Conservation (phyloP, 208 protist genomes). For the Trypanosoma lewisi region DNA sequence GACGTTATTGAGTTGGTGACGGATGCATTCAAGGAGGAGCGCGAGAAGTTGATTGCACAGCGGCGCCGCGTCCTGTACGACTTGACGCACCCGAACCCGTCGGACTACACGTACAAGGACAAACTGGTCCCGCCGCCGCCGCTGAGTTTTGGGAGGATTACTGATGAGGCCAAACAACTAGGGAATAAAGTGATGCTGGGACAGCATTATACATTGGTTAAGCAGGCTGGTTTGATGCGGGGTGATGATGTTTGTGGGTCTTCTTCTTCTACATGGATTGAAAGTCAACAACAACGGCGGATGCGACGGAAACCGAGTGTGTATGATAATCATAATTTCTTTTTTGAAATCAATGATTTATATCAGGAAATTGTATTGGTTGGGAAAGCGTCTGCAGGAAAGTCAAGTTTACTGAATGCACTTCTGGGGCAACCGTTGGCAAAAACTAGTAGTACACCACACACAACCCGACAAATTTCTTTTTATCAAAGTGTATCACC, state of each 20-base stretch:
- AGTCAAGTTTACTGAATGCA: slow-evolving; percentile 87
- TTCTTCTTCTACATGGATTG: not conserved
- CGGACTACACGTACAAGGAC: slow-evolving; percentile 84
- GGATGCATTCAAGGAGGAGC: slow-evolving; percentile 70
- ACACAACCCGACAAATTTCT: slow-evolving; percentile 81
- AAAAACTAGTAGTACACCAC: slow-evolving; percentile 83
- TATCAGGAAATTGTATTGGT: slow-evolving; percentile 90
- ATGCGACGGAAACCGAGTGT: slow-evolving; percentile 48
- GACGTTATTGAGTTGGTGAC: slow-evolving; percentile 88
- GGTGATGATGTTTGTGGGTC: slow-evolving; percentile 24
- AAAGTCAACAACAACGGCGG: slow-evolving; percentile 3
- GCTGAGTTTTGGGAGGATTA: slow-evolving; percentile 81
- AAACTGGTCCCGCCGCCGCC: slow-evolving; percentile 87
- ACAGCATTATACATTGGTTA: slow-evolving; percentile 75
- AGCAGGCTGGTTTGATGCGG: slow-evolving; percentile 54
- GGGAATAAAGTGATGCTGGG: slow-evolving; percentile 72
- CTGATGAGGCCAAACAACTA: slow-evolving; percentile 58
- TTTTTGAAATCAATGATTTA: slow-evolving; percentile 90
- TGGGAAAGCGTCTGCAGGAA: slow-evolving; percentile 79
- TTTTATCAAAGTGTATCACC: slow-evolving; percentile 89
- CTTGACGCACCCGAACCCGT: slow-evolving; percentile 75
- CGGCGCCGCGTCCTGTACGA: slow-evolving; percentile 80
- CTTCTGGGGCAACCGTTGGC: slow-evolving; percentile 76
- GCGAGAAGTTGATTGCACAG: slow-evolving; percentile 48
- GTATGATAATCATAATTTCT: slow-evolving; percentile 85